Evolutionary conservation across 1,139 yeast genomes (phyloP).

Genomic region (Entelexis paramagnoliae): DNA sequence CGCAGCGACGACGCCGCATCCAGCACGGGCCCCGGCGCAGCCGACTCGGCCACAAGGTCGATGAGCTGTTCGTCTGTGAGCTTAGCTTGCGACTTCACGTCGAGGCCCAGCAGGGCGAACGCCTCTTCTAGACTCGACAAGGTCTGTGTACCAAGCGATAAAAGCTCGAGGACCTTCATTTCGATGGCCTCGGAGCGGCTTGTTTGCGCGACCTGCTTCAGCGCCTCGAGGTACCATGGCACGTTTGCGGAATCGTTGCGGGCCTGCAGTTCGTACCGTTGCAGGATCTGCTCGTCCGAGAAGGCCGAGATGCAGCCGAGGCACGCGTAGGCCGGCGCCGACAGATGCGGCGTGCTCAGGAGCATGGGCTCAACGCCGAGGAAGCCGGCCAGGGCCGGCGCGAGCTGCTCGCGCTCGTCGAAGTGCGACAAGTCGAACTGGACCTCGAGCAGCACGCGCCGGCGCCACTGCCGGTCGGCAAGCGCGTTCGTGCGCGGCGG

Average conservation of each 20-base stretch:
- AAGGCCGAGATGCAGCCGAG: conserved; percentile 54
- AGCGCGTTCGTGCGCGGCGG: conserved; percentile 15
- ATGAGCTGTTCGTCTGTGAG: conserved; percentile 25
- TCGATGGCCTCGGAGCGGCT: conserved; percentile 41
- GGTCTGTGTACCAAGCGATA: conserved; percentile 52
- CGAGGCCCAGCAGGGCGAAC: conserved; percentile 44
- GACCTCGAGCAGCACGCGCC: conserved; percentile 16
- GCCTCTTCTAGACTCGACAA: conserved; percentile 49
- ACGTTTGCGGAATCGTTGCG: conserved; percentile 43
- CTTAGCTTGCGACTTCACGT: conserved; percentile 21
- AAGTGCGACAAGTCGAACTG: conserved; percentile 4
- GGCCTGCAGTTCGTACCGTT: conserved; percentile 49
- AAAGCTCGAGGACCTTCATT: conserved; percentile 44
- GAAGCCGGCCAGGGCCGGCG: conserved; percentile 8
- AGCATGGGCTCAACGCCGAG: not conserved
- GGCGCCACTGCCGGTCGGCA: not conserved
- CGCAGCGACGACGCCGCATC: conserved; percentile 15
- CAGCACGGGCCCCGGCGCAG: conserved; percentile 7
- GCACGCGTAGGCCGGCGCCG: conserved; percentile 34
- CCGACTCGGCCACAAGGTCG: conserved; percentile 16
- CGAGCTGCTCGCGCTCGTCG: conserved; percentile 3
- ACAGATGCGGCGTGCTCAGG: conserved; percentile 1
- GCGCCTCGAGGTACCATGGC: conserved; percentile 61
- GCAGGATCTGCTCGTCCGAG: conserved; percentile 50
- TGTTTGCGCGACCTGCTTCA: conserved; percentile 40